Conservation (phyloP, 139 green algal genomes). For the Gonium pectorale region DNA sequence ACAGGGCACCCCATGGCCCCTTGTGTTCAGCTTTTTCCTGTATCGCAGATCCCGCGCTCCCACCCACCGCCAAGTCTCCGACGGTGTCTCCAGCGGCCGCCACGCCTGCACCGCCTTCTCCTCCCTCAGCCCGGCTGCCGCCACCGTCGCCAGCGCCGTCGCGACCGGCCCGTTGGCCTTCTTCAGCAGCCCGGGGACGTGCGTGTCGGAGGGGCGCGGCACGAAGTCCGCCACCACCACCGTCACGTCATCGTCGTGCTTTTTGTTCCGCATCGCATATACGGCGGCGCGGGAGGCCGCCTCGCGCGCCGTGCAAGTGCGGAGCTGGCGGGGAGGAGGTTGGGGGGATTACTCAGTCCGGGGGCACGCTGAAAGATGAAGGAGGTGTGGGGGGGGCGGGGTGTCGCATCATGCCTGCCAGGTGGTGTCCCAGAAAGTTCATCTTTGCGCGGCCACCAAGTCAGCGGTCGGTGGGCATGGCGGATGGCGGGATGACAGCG, state of each 20-base stretch:
- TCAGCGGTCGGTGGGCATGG: too few species aligned
- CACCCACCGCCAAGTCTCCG: slow-evolving; percentile 37
- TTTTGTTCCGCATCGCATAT: slow-evolving; percentile 41
- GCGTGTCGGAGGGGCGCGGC: slow-evolving; percentile 29
- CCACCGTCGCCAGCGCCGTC: not conserved
- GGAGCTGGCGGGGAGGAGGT: slow-evolving; percentile 18
- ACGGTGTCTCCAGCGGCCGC: slow-evolving; percentile 47
- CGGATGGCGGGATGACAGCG: too few species aligned
- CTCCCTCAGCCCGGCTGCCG: slow-evolving; percentile 13
- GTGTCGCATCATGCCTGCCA: too few species aligned
- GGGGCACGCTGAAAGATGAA: not conserved
- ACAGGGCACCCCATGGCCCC: too few species aligned
- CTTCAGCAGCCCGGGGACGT: slow-evolving; percentile 27
- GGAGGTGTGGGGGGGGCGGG: not conserved
- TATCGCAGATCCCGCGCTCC: not conserved
- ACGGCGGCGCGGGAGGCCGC: slow-evolving; percentile 14
- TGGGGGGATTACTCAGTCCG: too few species aligned
- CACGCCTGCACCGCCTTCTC: slow-evolving; percentile 32
- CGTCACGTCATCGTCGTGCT: slow-evolving; percentile 40
- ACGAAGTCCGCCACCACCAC: slow-evolving; percentile 76
- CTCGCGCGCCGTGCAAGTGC: slow-evolving; percentile 26
- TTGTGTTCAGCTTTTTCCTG: too few species aligned
- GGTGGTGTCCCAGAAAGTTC: too few species aligned
- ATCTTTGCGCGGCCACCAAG: too few species aligned
- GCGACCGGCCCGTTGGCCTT: not conserved